phyloP scores from a whole-genome alignment of 2,329 filamentous ascomycete genomes.

The Sporothrix inflata region DNA sequence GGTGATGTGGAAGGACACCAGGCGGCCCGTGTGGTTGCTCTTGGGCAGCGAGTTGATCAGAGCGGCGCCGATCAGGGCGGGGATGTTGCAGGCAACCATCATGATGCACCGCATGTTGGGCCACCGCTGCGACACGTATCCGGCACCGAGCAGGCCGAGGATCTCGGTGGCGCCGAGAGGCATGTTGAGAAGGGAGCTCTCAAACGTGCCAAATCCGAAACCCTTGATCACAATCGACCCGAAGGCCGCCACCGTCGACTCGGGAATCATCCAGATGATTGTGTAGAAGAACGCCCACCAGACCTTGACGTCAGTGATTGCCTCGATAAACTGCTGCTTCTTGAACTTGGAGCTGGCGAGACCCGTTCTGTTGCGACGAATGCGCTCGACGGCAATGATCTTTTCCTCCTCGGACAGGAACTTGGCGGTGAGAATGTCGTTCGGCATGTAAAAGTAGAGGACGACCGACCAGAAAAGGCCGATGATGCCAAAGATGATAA shows the following conservation, averaged over 20 bases:
- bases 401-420: not conserved
- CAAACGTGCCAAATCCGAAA: conserved; percentile 61
- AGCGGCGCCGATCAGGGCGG: conserved; percentile 45
- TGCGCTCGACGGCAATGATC: not conserved
- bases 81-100: conserved; percentile 32
- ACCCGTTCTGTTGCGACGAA: not conserved
- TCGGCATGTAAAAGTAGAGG: conserved; percentile 62
- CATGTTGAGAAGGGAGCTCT: conserved; percentile 63
- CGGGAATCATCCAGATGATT: conserved; percentile 40
- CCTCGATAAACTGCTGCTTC: conserved; percentile 48
- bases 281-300: conserved; percentile 51
- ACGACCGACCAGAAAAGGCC: conserved; percentile 55
- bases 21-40: conserved; percentile 48
- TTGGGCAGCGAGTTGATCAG: conserved; percentile 51
- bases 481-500: conserved; percentile 53
- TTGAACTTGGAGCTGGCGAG: conserved; percentile 46
- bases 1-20: conserved; percentile 57
- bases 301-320: conserved; percentile 46
- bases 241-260: conserved; percentile 35
- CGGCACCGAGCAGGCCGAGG: conserved; percentile 60
- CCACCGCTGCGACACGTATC: conserved; percentile 46
- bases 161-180: conserved; percentile 64
- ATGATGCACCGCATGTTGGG: conserved; percentile 51
- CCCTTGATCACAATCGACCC: conserved; percentile 29
- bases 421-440: conserved; percentile 23